Base-by-base conservation (phyloP, 2,329 filamentous ascomycete genomes). In the Pseudogymnoascus sp. region DNA sequence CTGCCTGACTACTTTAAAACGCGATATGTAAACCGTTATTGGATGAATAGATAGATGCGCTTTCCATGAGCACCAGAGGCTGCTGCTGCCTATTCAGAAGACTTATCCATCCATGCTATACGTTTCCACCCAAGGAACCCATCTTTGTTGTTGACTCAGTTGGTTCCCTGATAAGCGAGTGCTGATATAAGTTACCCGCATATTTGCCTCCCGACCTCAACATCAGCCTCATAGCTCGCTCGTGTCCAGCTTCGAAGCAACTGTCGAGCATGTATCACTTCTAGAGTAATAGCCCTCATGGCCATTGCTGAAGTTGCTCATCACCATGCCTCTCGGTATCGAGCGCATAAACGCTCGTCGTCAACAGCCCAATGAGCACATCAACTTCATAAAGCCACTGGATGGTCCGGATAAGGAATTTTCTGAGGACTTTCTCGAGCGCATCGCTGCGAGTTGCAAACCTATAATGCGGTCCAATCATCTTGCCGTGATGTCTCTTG, bases 331-430 rank as follows among this genome's bases (percentile, higher is more conserved):
- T 61, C 78, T 91, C 64, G 90, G 90, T 62, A 90, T 92, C 72
- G 84, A 91, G 77, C 85, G 91, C 67, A 80, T 96, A 61, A 96
- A 96, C 72, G 87, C 86, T 69, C 89, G 84, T 71, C 84, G 81
- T 54, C 85, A 88, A 63, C 87, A 90, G 65, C 90, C 91, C 6
- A 96, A 95, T 70, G 80, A 85, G 21, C 84, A 86, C 66, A 90
- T 96, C 69, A 85, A 90, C 73, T 96, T 96, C 79, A 93, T 96
- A 77, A 92, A 92, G 71, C 87, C 91, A 1, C 79, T 93, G 0
- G 81, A 85, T 13, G 88, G 89, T 0, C 77, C 83, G 0, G 83
- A 87, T 67, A 82, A 88, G 71, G 77, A 79, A 1, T 79, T 81
- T 6, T 85, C 90, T 0, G 85, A 87, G 68, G 86, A 89, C 65